Conservation (phyloP, 2,329 filamentous ascomycete species). For the Fusarium sp. region DNA sequence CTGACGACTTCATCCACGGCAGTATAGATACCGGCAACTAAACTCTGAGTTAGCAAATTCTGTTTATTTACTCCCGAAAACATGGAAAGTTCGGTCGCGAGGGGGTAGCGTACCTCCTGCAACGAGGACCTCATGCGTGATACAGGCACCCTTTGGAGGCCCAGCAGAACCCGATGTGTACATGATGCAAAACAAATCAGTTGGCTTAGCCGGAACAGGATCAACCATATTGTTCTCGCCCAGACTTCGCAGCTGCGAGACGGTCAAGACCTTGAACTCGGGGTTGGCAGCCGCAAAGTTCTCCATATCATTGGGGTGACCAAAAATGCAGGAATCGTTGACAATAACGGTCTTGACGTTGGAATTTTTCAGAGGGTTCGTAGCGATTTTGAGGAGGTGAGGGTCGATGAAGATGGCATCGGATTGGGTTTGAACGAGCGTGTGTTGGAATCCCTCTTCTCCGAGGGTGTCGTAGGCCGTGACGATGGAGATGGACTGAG, state of each 20-base stretch:
- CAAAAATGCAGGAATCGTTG: conserved; percentile 67
- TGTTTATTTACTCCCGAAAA: neutral
- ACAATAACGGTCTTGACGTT: conserved; percentile 70
- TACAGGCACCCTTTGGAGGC: conserved; percentile 85
- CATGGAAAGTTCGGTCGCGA: neutral
- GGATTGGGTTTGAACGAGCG: conserved; percentile 83
- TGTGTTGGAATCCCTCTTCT: conserved; percentile 84
- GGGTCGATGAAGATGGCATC: conserved; percentile 89
- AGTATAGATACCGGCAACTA: conserved; percentile 80
- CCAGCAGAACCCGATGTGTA: conserved; percentile 92
- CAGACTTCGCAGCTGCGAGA: conserved; percentile 63
- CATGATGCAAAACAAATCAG: conserved; percentile 85
- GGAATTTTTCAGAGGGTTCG: conserved; percentile 64
- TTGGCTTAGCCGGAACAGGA: conserved; percentile 75
- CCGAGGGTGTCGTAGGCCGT: conserved; percentile 96
- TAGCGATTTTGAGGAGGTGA: conserved; percentile 74
- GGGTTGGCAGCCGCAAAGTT: conserved; percentile 67
- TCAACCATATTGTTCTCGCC: conserved; percentile 76
- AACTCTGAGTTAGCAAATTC: neutral
- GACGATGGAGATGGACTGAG: conserved; percentile 90
- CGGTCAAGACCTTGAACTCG: conserved; percentile 63
- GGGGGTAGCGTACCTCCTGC: conserved; percentile 63
- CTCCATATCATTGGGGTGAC: conserved; percentile 62
- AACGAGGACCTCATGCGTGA: conserved; percentile 84
- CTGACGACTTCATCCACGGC: conserved; percentile 83